Evolutionary conservation across 345 rosid species (phyloP).

Genomic region (Boechera stricta): DNA sequence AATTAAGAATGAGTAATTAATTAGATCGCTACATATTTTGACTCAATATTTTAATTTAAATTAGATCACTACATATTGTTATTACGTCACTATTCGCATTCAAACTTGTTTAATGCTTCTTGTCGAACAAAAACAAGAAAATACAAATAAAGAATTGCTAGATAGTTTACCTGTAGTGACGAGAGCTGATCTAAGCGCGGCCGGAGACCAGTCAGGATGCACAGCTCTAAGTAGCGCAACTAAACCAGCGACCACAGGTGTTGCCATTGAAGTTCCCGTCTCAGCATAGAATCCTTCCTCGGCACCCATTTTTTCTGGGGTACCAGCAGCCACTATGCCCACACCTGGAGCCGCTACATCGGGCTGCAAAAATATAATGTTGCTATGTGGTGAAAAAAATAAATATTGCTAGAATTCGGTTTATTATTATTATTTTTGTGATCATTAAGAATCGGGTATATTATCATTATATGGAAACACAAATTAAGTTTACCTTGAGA

Average conservation of each 20-base stretch:
- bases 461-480: background rate
- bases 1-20: background rate
- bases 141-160: background rate
- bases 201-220: conserved; percentile 56
- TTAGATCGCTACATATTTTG: background rate
- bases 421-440: background rate
- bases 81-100: background rate
- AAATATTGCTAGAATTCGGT: background rate
- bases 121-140: background rate
- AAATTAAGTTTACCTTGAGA: conserved; percentile 38
- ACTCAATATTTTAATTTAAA: background rate
- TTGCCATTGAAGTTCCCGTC: conserved; percentile 55
- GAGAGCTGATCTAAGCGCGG: conserved; percentile 53
- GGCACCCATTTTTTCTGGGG: conserved; percentile 11
- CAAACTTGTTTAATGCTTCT: background rate
- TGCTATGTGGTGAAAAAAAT: background rate
- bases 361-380: conserved; percentile 38
- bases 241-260: conserved; percentile 50
- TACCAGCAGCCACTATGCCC: conserved; percentile 44
- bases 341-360: conserved; percentile 56
- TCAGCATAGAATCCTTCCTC: conserved; percentile 22
- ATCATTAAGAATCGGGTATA: background rate
- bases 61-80: no score
- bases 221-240: conserved; percentile 48
- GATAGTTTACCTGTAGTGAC: conserved; percentile 47